Percentiles rank a stretch among this genome's conserved stretches.
phyloP scores from a whole-genome alignment of 2,329 filamentous ascomycete species.

The Balansia obtecta region DNA sequence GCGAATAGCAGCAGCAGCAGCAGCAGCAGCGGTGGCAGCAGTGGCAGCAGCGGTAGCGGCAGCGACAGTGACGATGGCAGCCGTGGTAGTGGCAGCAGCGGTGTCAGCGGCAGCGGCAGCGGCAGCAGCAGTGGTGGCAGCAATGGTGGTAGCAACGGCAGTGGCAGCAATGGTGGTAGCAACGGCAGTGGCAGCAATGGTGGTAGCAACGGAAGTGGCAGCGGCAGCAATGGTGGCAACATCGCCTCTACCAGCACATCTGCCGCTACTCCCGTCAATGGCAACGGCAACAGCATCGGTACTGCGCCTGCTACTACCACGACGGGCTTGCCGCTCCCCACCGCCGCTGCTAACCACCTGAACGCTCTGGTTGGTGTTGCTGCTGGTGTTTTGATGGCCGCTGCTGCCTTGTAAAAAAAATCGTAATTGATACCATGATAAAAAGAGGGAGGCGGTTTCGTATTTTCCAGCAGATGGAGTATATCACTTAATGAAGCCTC shows the following conservation, averaged over 20 bases:
- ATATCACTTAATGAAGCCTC: background rate
- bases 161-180: too few relatives aligned
- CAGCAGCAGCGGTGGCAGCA: too few relatives aligned
- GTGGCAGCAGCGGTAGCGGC: too few relatives aligned
- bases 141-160: too few relatives aligned
- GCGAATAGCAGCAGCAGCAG: background rate
- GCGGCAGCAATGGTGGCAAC: too few relatives aligned
- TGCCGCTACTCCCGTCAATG: constrained; percentile 2
- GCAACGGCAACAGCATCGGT: background rate
- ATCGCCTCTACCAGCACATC: background rate
- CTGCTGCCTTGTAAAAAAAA: constrained; percentile 16
- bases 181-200: too few relatives aligned
- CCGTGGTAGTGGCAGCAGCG: too few relatives aligned
- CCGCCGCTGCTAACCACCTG: constrained; percentile 12
- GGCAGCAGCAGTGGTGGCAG: too few relatives aligned
- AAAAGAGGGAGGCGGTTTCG: background rate
- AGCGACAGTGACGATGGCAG: too few relatives aligned
- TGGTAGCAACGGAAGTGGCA: too few relatives aligned
- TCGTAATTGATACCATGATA: background rate
- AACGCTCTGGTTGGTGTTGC: constrained; percentile 20
- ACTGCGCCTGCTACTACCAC: background rate
- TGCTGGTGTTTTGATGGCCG: constrained; percentile 18
- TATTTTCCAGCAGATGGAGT: background rate
- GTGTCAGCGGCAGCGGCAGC: too few relatives aligned
- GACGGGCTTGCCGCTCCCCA: background rate